Percentiles rank a stretch among this genome's conserved stretches.
phyloP scores from a whole-genome alignment of 495 filamentous ascomycete species.

The Tuber indicum region DNA sequence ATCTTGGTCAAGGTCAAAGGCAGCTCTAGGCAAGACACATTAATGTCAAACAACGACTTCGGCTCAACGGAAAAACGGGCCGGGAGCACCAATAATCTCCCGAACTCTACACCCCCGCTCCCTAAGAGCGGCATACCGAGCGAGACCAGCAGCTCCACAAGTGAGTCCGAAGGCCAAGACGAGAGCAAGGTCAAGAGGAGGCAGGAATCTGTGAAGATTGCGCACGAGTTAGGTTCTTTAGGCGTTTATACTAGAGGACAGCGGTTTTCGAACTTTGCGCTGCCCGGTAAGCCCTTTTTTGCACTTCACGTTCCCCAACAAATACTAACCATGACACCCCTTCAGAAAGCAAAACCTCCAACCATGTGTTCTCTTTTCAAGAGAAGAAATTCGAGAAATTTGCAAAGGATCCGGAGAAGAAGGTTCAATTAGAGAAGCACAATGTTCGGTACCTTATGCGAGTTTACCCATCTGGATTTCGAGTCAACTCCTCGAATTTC shows the following conservation, averaged over 20 bases:
- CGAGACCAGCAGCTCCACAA: conserved; percentile 50
- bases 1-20: conserved; percentile 91
- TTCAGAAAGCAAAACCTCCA: conserved; percentile 70
- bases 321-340: conserved; percentile 51
- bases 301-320: not conserved
- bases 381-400: conserved; percentile 76
- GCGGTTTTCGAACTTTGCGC: conserved; percentile 55
- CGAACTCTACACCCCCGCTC: conserved; percentile 18
- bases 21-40: conserved; percentile 28
- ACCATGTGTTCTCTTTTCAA: conserved; percentile 90
- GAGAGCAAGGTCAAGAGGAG: conserved; percentile 57
- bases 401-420: conserved; percentile 62
- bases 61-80: conserved; percentile 26
- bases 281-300: conserved; percentile 33
- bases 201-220: conserved; percentile 88
- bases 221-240: conserved; percentile 70
- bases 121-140: conserved; percentile 47
- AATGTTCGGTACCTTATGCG: conserved; percentile 89
- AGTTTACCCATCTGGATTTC: conserved; percentile 77
- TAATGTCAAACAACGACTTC: conserved; percentile 30
- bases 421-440: conserved; percentile 70
- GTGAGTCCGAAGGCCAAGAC: conserved; percentile 47
- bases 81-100: conserved; percentile 17
- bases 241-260: conserved; percentile 85
- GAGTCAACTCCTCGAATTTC: conserved; percentile 81